phyloP scores from a whole-genome alignment of 495 filamentous ascomycete genomes.

The Trichoderma orchidacearum region DNA sequence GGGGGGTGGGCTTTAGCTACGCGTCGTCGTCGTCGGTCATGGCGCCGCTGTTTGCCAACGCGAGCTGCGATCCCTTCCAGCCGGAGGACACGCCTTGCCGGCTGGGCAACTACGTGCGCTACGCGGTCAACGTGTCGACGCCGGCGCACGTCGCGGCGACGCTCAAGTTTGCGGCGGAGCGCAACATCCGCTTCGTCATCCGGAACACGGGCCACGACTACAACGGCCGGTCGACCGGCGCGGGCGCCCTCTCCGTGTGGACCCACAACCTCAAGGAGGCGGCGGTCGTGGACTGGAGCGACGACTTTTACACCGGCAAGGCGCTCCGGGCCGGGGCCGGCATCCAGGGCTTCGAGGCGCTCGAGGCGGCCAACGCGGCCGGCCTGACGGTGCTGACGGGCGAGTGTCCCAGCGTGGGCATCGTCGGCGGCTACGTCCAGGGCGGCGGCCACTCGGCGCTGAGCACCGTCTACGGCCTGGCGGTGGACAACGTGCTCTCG shows the following conservation, averaged over 20 bases:
- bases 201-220: conserved; percentile 35
- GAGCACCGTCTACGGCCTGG: conserved; percentile 38
- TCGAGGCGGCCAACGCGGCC: conserved; percentile 24
- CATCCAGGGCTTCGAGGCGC: conserved; percentile 39
- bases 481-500: conserved; percentile 43
- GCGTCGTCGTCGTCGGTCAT: conserved; percentile 24
- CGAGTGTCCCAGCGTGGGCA: conserved; percentile 34
- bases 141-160: conserved; percentile 24
- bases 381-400: conserved; percentile 39
- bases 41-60: conserved; percentile 34
- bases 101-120: conserved; percentile 42
- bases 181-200: conserved; percentile 33
- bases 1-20: conserved; percentile 11
- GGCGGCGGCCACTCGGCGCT: conserved; percentile 47
- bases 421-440: conserved; percentile 34
- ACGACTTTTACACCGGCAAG: conserved; percentile 25
- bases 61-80: conserved; percentile 22
- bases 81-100: conserved; percentile 26
- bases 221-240: conserved; percentile 34
- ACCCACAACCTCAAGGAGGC: conserved; percentile 37
- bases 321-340: conserved; percentile 46
- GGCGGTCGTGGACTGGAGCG: conserved; percentile 24
- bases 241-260: conserved; percentile 36
- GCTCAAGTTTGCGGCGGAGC: conserved; percentile 29
- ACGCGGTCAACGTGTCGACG: conserved; percentile 33